Evolutionary conservation across 2,329 filamentous ascomycete species (phyloP).

Genomic region (Fusarium sp.): DNA sequence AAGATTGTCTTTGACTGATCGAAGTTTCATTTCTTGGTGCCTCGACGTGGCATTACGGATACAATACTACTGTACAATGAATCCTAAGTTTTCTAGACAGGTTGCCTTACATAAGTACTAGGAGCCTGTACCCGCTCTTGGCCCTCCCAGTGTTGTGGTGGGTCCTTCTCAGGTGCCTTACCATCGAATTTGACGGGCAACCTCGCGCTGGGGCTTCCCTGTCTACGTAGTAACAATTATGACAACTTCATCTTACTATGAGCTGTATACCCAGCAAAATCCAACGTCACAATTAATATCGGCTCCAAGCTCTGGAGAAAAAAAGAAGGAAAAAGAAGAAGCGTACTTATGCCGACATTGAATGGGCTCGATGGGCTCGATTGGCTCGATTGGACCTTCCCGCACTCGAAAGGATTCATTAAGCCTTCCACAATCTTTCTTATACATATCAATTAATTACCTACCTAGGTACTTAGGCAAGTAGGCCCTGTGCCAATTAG

Average conservation of each 20-base stretch:
- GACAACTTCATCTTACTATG: conserved; percentile 18
- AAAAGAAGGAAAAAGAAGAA: not conserved
- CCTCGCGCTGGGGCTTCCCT: no score
- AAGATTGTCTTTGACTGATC: not conserved
- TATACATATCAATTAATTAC: not conserved
- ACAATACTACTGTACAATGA: no score
- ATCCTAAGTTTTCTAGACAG: not conserved
- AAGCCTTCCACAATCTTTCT: conserved; percentile 5
- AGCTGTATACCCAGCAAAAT: conserved; percentile 2
- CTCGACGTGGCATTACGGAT: no score
- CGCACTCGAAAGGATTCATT: conserved; percentile 8
- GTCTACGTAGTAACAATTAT: conserved; percentile 6
- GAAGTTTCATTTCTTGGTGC: not conserved
- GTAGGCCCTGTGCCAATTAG: no score
- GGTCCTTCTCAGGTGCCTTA: not conserved
- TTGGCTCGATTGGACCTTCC: not conserved
- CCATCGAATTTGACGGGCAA: no score
- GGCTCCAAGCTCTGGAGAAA: not conserved
- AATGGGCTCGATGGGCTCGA: no score
- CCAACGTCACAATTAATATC: not conserved
- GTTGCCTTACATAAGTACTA: not conserved
- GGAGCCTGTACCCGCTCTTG: no score
- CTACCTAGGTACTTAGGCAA: no score
- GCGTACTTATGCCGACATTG: not conserved
- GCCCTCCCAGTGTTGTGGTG: conserved; percentile 9